Percentiles rank a stretch among this genome's conserved stretches.
phyloP scores from a whole-genome alignment of 306 rosid species.

The Citrullus mucosospermus region DNA sequence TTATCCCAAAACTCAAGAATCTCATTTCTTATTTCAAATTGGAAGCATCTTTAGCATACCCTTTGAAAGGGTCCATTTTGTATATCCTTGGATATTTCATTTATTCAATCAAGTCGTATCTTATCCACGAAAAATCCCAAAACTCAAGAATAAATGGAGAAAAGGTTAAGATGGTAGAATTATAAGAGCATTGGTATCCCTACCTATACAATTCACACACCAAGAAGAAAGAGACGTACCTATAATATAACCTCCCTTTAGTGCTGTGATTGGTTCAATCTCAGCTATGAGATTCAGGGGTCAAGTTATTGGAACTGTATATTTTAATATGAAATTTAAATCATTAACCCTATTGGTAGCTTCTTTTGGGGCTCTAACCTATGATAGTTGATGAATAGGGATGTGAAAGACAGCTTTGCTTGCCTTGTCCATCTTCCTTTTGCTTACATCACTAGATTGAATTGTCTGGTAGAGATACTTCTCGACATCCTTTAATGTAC shows the following conservation, averaged over 20 bases:
- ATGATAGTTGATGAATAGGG: not conserved
- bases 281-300: not conserved
- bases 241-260: not conserved
- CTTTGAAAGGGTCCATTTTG: no score
- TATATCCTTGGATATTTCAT: no score
- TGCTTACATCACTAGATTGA: conserved; percentile 6
- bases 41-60: no score
- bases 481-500: not conserved
- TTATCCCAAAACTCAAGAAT: conserved; percentile 4
- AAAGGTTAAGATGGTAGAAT: not conserved
- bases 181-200: not conserved
- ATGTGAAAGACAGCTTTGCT: not conserved
- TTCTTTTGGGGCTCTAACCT: not conserved
- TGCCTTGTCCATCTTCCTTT: conserved; percentile 6
- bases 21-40: not conserved
- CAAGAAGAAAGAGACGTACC: conserved; percentile 1
- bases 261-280: not conserved
- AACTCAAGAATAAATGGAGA: not conserved
- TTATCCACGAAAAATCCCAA: not conserved
- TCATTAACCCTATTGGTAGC: not conserved
- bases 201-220: not conserved
- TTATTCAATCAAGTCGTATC: no score
- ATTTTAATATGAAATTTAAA: not conserved
- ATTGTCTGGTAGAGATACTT: conserved; percentile 1
- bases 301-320: not conserved